A percentile compares a stretch with the other conserved stretches of the same genome.
Evolutionary conservation across 2,329 filamentous ascomycete genomes (phyloP).

Genomic region (Leptodontidium sp.): DNA sequence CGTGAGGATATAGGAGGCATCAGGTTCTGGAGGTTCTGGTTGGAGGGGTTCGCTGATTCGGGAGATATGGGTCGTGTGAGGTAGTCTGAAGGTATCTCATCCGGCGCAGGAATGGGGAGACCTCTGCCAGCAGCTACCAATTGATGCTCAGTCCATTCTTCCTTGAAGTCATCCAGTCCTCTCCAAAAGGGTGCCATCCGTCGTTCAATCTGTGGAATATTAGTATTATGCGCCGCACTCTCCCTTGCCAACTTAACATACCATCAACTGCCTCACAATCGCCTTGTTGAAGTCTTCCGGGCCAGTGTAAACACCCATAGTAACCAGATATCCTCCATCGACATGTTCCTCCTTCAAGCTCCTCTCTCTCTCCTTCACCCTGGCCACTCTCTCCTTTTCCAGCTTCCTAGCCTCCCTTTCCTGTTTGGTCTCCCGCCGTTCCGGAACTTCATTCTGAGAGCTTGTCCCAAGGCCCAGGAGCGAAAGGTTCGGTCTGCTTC

Average conservation of each 20-base stretch:
- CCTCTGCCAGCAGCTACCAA: slow-evolving; percentile 90
- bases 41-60: slow-evolving; percentile 59
- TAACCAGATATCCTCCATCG: slow-evolving; percentile 94
- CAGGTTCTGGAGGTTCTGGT: slow-evolving; percentile 72
- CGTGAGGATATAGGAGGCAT: slow-evolving; percentile 82
- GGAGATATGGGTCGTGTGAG: slow-evolving; percentile 57
- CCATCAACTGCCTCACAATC: slow-evolving; percentile 88
- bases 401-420: slow-evolving; percentile 87
- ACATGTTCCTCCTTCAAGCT: slow-evolving; percentile 93
- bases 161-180: slow-evolving; percentile 86
- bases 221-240: slow-evolving; percentile 25
- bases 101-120: slow-evolving; percentile 82
- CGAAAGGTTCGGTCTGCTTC: slow-evolving; percentile 45
- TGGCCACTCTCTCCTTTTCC: slow-evolving; percentile 79
- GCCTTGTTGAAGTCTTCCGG: slow-evolving; percentile 92
- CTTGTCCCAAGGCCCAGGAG: slow-evolving; percentile 44
- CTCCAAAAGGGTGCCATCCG: slow-evolving; percentile 95
- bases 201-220: slow-evolving; percentile 78
- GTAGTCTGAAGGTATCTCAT: slow-evolving; percentile 79
- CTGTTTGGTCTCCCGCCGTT: slow-evolving; percentile 84
- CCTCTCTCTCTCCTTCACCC: slow-evolving; percentile 85
- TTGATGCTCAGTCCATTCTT: slow-evolving; percentile 93
- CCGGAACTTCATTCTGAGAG: slow-evolving; percentile 41
- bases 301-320: slow-evolving; percentile 91
- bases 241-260: slow-evolving; percentile 49